Percentiles rank a stretch among this genome's conserved stretches.
phyloP scores from a whole-genome alignment of 306 rosid species.

The Medicago truncatula region DNA sequence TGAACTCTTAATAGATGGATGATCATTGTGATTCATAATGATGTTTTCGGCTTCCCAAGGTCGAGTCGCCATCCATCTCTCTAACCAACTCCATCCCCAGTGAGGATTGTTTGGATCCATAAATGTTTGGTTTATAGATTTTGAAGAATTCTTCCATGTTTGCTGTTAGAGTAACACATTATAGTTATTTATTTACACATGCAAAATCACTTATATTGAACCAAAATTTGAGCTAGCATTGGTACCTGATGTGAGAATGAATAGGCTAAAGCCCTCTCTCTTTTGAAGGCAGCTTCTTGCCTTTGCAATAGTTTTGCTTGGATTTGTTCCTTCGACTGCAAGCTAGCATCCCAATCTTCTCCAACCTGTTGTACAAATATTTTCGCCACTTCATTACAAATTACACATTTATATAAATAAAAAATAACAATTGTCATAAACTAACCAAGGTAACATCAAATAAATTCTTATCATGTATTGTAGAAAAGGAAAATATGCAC shows the following conservation, averaged over 20 bases:
- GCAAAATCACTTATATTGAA: background rate
- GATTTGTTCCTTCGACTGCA: conserved; percentile 70
- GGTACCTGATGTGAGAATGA: conserved; percentile 85
- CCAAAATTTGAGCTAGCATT: background rate
- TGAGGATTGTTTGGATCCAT: conserved; percentile 81
- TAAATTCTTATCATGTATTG: background rate
- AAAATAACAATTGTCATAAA: background rate
- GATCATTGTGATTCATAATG: conserved; percentile 51
- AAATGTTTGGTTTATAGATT: conserved; percentile 61
- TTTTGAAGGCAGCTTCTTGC: conserved; percentile 83
- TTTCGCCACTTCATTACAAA: conserved; percentile 9
- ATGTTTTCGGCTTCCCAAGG: conserved; percentile 70
- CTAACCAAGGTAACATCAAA: too few relatives aligned
- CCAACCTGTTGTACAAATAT: conserved; percentile 47
- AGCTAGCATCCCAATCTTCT: conserved; percentile 74
- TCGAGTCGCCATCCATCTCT: conserved; percentile 80
- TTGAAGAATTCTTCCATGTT: conserved; percentile 68
- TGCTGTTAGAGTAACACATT: conserved; percentile 45
- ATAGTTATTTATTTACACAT: conserved; percentile 21
- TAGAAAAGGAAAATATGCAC: conserved; percentile 12
- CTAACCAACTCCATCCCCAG: conserved; percentile 98
- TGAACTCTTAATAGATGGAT: conserved; percentile 30
- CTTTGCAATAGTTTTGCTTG: conserved; percentile 58
- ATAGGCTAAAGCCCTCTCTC: conserved; percentile 92
- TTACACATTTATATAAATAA: background rate